Base-by-base conservation (phyloP, 2,329 filamentous ascomycete genomes). In the Saccharata proteae region DNA sequence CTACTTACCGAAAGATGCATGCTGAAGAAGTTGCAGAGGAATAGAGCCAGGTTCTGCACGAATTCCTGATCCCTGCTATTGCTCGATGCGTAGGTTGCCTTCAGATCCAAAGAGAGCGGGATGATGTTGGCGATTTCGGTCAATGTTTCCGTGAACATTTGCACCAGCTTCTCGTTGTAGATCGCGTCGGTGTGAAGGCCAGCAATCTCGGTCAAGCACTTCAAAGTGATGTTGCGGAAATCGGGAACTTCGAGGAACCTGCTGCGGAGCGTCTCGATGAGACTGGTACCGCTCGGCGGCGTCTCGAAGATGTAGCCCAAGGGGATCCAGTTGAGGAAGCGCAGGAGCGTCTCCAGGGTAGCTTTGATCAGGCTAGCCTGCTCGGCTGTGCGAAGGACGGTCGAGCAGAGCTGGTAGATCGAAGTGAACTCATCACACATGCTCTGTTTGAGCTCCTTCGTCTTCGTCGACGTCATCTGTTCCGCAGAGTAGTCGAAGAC, bases 371-470 rank as follows among this genome's bases (percentile, higher is more conserved):
- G 67, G 49, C 78, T 92, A 22, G 81, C 71, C 57, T 93, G 83
- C 46, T 80, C 83, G 26, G 88, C 90, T 18, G 83, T 90, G 46
- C 79, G 84, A 43, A 98, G 69, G 32, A 98, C 88, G 55, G 98
- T 88, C 29, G 85, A 86, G 64, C 92, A 98, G 19, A 98, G 74
- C 60, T 93, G 83, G 65, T 96, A 98, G 52, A 98, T 98, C 35
- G 85, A 83, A 1, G 92, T 94, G 58, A 98, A 98, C 61, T 98
- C 90, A 54, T 86, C 79, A 59, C 86, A 94, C 90, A 98, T 98
- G 43, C 84, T 93, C 44, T 86, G 88, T 68, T 98, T 98, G 40
- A 98, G 69, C 57, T 92, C 93, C 49, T 86, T 77, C 23, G 86
- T 93, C 67, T 98, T 98, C 37, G 80, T 74, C 21, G 88, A 94